These are phyloP conservation scores for Cordyceps farinosa DNA, from an alignment of 2,329 filamentous ascomycete genomes.

Conservation along the genomic window DNA sequence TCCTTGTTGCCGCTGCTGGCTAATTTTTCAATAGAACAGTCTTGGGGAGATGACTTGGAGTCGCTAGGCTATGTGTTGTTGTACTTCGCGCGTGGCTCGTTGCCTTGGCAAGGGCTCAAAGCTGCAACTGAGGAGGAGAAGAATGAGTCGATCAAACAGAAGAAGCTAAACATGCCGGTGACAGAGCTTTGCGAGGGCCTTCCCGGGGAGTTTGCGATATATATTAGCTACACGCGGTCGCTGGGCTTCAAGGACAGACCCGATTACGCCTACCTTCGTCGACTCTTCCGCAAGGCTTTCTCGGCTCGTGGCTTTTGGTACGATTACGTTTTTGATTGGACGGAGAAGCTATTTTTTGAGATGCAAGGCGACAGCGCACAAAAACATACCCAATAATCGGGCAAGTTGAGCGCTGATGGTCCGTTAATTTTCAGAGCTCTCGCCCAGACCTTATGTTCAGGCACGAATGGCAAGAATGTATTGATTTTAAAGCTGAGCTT, in stretches of 20 bases:
- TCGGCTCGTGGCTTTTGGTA: conserved; percentile 70
- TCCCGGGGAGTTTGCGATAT: conserved; percentile 72
- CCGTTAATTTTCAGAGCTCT: no score
- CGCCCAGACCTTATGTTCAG: no score
- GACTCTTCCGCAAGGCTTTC: conserved; percentile 72
- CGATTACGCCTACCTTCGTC: conserved; percentile 70
- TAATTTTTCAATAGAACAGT: conserved; percentile 51
- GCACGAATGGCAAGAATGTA: no score
- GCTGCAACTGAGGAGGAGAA: conserved; percentile 71
- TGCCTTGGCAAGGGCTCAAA: conserved; percentile 71
- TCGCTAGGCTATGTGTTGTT: conserved; percentile 72
- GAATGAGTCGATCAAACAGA: conserved; percentile 31
- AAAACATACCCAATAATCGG: not conserved
- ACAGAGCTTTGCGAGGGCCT: conserved; percentile 71
- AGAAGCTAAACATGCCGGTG: conserved; percentile 51
- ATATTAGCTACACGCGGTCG: conserved; percentile 71
- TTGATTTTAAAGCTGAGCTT: no score
- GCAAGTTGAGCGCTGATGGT: no score
- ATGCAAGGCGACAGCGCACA: conserved; percentile 1
- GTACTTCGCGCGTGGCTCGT: conserved; percentile 70
- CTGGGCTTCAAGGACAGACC: conserved; percentile 73
- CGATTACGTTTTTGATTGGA: conserved; percentile 78
- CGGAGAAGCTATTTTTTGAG: conserved; percentile 32
- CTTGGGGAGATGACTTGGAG: conserved; percentile 71
- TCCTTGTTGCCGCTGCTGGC: not conserved